A percentile compares a stretch with the other conserved stretches of the same genome.
Conservation (phyloP, 2,329 filamentous ascomycete genomes). For the Sporothrix protearum region DNA sequence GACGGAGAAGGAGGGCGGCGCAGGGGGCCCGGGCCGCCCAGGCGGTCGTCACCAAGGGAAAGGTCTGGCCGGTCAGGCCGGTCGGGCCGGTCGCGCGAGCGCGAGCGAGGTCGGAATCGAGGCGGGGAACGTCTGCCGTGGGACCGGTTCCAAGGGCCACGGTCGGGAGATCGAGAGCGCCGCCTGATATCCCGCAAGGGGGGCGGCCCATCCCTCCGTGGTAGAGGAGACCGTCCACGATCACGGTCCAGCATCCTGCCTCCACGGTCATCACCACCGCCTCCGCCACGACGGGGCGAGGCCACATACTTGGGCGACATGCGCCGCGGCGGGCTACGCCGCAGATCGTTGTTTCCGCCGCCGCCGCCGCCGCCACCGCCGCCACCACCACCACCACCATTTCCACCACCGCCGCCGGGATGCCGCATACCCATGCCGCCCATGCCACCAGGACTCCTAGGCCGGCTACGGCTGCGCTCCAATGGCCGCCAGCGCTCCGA, state of each 20-base stretch:
- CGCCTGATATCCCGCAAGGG: slow-evolving; percentile 42
- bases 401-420: slow-evolving; percentile 27
- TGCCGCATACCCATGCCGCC: slow-evolving; percentile 27
- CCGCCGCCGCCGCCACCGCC: slow-evolving; percentile 8
- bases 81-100: slow-evolving; percentile 47
- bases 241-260: slow-evolving; percentile 32
- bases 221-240: slow-evolving; percentile 39
- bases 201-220: slow-evolving; percentile 38
- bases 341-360: slow-evolving; percentile 14
- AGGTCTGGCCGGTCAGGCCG: slow-evolving; percentile 44
- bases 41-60: slow-evolving; percentile 33
- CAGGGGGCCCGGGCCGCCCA: slow-evolving; percentile 34
- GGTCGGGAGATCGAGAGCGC: slow-evolving; percentile 55
- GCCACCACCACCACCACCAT: slow-evolving; percentile 19
- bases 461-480: slow-evolving; percentile 41
- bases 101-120: slow-evolving; percentile 52
- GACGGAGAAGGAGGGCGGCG: slow-evolving; percentile 47
- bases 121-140: slow-evolving; percentile 39
- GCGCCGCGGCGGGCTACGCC: slow-evolving; percentile 32
- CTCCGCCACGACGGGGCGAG: slow-evolving; percentile 40
- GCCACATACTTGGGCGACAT: slow-evolving; percentile 39
- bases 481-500: slow-evolving; percentile 36
- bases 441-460: slow-evolving; percentile 36
- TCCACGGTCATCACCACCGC: slow-evolving; percentile 34
- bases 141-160: slow-evolving; percentile 39